Evolutionary conservation across 768 basidiomycete genomes (phyloP).

Genomic region (Lactarius sp.): DNA sequence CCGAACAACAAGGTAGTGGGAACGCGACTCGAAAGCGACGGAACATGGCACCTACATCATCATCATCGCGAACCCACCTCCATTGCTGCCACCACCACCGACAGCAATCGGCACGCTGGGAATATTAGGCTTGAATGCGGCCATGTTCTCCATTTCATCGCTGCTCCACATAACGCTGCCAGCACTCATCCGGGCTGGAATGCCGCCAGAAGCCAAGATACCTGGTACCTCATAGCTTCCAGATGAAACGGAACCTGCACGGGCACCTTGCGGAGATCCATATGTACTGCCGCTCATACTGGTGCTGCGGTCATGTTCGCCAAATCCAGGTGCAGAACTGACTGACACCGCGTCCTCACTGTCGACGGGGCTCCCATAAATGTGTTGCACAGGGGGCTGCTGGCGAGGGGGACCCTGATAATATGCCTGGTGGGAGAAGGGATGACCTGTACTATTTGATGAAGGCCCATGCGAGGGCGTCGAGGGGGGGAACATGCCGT

Average conservation of each 20-base stretch:
- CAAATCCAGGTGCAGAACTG: conserved; percentile 33
- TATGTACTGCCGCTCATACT: conserved; percentile 37
- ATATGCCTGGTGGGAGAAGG: conserved; percentile 27
- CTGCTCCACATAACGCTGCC: conserved; percentile 30
- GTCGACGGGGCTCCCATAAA: conserved; percentile 34
- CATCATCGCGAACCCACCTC: conserved; percentile 37
- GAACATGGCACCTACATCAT: conserved; percentile 30
- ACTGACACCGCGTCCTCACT: conserved; percentile 39
- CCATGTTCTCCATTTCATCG: conserved; percentile 32
- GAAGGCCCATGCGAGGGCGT: conserved; percentile 15
- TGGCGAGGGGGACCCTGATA: conserved; percentile 32
- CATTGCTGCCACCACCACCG: conserved; percentile 36
- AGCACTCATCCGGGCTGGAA: conserved; percentile 27
- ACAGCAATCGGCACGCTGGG: conserved; percentile 34
- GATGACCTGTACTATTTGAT: conserved; percentile 19
- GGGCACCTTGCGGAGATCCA: conserved; percentile 31
- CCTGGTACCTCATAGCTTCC: conserved; percentile 37
- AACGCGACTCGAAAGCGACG: too few species aligned
- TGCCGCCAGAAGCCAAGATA: conserved; percentile 22
- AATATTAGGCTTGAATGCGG: conserved; percentile 34
- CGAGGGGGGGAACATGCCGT: conserved; percentile 20
- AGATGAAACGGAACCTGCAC: conserved; percentile 25
- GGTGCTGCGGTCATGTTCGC: conserved; percentile 30
- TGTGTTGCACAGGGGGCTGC: conserved; percentile 28
- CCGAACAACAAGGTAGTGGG: not conserved